A percentile compares a stretch with the other conserved stretches of the same genome.
phyloP scores from a whole-genome alignment of 345 rosid genomes.

The Lumnitzera racemosa region DNA sequence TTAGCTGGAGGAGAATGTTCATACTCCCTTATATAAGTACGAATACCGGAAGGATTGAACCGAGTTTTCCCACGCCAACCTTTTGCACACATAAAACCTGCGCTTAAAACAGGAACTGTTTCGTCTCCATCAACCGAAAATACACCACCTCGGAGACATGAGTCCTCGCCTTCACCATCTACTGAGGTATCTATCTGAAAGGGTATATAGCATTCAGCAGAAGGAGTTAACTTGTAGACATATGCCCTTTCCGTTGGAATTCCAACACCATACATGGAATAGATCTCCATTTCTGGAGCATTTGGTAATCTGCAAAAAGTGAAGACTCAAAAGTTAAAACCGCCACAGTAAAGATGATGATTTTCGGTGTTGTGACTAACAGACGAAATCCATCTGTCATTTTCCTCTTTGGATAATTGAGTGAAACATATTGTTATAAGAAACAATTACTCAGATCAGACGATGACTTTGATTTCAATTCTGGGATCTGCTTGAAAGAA shows the following conservation, averaged over 20 bases:
- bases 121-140: conserved; percentile 56
- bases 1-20: conserved; percentile 65
- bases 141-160: conserved; percentile 61
- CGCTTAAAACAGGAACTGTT: conserved; percentile 60
- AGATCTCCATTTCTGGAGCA: conserved; percentile 73
- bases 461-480: too few species aligned
- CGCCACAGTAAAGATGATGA: too few species aligned
- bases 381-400: too few species aligned
- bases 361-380: too few species aligned
- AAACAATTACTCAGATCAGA: too few species aligned
- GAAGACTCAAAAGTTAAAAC: too few species aligned
- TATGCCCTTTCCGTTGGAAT: conserved; percentile 69
- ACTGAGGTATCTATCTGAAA: conserved; percentile 64
- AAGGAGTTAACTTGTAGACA: conserved; percentile 42
- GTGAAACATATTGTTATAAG: too few species aligned
- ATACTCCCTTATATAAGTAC: conserved; percentile 46
- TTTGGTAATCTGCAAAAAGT: conserved; percentile 45
- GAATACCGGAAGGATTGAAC: conserved; percentile 62
- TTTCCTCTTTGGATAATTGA: too few species aligned
- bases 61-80: conserved; percentile 72
- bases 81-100: conserved; percentile 72
- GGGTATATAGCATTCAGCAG: conserved; percentile 53
- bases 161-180: conserved; percentile 29
- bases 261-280: conserved; percentile 68
- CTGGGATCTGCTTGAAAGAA: background rate